Evolutionary conservation across 345 rosid species (phyloP).

Genomic region (Populus deltoides): DNA sequence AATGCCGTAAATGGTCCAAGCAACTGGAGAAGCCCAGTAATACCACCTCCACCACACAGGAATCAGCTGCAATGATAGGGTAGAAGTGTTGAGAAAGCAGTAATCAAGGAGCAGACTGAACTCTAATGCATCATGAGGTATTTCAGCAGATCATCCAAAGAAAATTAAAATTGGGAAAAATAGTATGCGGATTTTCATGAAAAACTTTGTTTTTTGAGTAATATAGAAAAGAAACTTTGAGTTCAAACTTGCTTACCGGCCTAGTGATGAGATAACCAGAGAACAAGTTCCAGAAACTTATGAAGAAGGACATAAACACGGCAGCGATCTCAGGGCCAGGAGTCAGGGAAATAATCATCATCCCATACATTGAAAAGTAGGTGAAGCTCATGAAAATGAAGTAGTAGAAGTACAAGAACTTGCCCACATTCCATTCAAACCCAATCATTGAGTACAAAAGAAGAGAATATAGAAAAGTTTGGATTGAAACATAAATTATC

Average conservation of each 20-base stretch:
- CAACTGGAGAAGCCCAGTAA: conserved; percentile 45
- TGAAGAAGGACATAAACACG: conserved; percentile 40
- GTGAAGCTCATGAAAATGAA: conserved; percentile 45
- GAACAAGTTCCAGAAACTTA: conserved; percentile 46
- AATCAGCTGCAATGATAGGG: conserved; percentile 18
- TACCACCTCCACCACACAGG: conserved; percentile 58
- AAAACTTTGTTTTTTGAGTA: neutral
- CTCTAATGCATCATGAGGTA: no score
- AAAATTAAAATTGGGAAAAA: no score
- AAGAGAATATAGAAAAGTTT: conserved; percentile 25
- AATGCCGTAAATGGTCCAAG: conserved; percentile 46
- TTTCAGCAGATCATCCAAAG: no score
- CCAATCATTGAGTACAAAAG: conserved; percentile 41
- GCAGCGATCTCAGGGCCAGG: conserved; percentile 42
- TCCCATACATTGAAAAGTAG: conserved; percentile 45
- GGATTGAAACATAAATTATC: conserved; percentile 34
- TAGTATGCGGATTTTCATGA: neutral
- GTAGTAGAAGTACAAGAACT: conserved; percentile 39
- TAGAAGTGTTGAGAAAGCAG: neutral
- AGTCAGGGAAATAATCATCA: conserved; percentile 44
- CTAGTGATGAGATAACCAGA: conserved; percentile 42
- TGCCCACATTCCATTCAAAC: conserved; percentile 28
- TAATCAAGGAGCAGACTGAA: no score
- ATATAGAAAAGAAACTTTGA: neutral
- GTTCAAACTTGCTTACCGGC: conserved; percentile 23